Conservation (phyloP, 139 green algal genomes). For the Chlamydomonas sp. region DNA sequence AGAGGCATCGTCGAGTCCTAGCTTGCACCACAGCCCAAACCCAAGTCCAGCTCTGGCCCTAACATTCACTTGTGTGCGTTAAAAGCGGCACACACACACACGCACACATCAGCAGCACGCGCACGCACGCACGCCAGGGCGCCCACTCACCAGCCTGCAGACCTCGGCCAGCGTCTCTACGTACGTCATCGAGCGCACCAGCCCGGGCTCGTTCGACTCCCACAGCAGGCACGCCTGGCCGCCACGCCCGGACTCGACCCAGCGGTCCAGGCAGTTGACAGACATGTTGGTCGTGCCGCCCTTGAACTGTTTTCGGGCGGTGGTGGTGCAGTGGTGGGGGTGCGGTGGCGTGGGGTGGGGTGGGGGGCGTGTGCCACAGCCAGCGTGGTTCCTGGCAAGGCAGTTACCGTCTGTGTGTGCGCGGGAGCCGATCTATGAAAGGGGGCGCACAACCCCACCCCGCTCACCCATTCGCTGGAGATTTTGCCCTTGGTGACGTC, state of each 20-base stretch:
- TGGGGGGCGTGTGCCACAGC: too few species aligned
- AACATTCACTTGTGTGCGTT: background rate
- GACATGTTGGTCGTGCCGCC: slow-evolving; percentile 6
- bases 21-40: too few species aligned
- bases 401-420: too few species aligned
- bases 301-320: too few species aligned
- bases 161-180: slow-evolving; percentile 54
- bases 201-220: slow-evolving; percentile 65
- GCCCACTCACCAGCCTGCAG: slow-evolving; percentile 37
- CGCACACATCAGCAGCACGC: background rate
- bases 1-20: too few species aligned
- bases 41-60: too few species aligned
- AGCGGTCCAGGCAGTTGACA: slow-evolving; percentile 50
- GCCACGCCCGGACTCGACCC: slow-evolving; percentile 45
- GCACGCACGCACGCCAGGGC: background rate
- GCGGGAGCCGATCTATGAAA: too few species aligned
- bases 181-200: slow-evolving; percentile 62
- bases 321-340: too few species aligned
- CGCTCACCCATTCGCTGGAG: background rate
- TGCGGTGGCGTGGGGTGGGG: too few species aligned
- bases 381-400: too few species aligned
- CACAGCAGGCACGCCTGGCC: slow-evolving; percentile 59
- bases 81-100: background rate
- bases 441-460: too few species aligned
- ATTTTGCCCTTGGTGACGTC: slow-evolving; percentile 11